These are phyloP conservation scores for Westerdykella sp. DNA, from an alignment of 2,329 filamentous ascomycete genomes.

Conservation along the genomic window DNA sequence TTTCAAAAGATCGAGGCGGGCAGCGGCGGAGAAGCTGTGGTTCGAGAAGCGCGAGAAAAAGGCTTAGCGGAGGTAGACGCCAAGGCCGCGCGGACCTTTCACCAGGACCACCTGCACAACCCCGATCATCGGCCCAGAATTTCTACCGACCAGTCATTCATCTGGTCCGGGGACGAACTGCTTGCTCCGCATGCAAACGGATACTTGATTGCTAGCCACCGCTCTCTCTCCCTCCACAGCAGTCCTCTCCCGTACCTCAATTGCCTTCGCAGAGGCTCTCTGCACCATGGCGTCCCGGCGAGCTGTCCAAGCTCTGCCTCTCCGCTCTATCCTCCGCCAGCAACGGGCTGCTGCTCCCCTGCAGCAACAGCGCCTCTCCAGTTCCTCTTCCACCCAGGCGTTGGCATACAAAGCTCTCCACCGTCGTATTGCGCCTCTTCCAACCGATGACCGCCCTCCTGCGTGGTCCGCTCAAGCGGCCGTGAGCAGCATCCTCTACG, in stretches of 20 bases:
- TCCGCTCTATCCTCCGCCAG: slow-evolving; percentile 28
- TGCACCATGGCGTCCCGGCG: slow-evolving; percentile 40
- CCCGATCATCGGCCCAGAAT: slow-evolving; percentile 6
- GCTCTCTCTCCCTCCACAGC: slow-evolving; percentile 5
- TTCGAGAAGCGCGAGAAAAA: background rate
- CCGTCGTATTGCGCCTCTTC: slow-evolving; percentile 79
- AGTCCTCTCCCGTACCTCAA: slow-evolving; percentile 9
- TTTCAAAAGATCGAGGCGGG: no score
- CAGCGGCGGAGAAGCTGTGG: no score
- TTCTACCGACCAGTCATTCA: slow-evolving; percentile 3
- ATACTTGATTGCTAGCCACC: slow-evolving; percentile 4
- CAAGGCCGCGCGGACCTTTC: slow-evolving; percentile 1
- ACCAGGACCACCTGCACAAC: background rate
- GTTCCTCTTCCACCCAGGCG: slow-evolving; percentile 74
- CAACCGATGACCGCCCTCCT: slow-evolving; percentile 65
- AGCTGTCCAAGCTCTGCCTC: slow-evolving; percentile 34
- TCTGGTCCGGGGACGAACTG: background rate
- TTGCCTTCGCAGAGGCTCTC: slow-evolving; percentile 12
- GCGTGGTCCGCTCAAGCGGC: slow-evolving; percentile 87
- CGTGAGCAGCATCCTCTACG: slow-evolving; percentile 97
- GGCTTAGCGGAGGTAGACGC: slow-evolving; percentile 1
- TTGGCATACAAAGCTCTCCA: slow-evolving; percentile 97
- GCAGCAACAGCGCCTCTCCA: slow-evolving; percentile 34
- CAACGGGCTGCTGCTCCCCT: slow-evolving; percentile 23
- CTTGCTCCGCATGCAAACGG: slow-evolving; percentile 3